Evolutionary conservation across 495 filamentous ascomycete species (phyloP), one percentile per base, ranked within the genome.

Genomic region (Parathielavia appendiculata): DNA sequence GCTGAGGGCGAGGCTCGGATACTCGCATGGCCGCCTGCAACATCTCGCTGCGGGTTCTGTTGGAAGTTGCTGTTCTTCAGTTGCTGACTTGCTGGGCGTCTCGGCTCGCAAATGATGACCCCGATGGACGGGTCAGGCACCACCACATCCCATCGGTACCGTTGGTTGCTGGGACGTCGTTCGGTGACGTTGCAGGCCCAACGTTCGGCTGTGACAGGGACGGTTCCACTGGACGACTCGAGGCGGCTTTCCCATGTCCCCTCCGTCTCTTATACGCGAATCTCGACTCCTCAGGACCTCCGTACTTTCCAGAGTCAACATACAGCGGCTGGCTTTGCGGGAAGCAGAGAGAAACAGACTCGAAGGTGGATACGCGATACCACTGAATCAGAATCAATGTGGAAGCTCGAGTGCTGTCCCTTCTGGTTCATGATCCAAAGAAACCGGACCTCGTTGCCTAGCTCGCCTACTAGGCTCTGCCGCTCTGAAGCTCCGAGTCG

Each of bases 91-190:
- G 30, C 39, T 32, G 19, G 32, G 8, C 35, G 48, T 44, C 59
- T 63, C 61, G 64, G 61, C 47, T 57, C 46, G 60, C 60, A 61
- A 32, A 61, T 59, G 17, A 63, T 59, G 52, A 36, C 34, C 40
- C 52, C 51, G 58, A 59, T 49, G 44, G 30, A 52, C 26, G 49
- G 55, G 55, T 45, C 22, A 59, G 52, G 59, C 49, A 57, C 58
- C 38, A 57, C 47, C 16, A 50, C 35, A 30, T 35, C 52, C 46
- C 14, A 17, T 56, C 44, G 54, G 44, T 48, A 56, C 54, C 54
- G 54, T 19, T 45, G 38, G 51, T 58, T 38, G 52, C 45, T 43
- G 26, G 26, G 26, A 30, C 30, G 58, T 52, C 26, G 26, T 22
- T 43, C n/a, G 52, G 52, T 36, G 48, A 57, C 41, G 53, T 61